Evolutionary conservation across 768 basidiomycete genomes (phyloP).

Genomic region (Amanita molliuscula): DNA sequence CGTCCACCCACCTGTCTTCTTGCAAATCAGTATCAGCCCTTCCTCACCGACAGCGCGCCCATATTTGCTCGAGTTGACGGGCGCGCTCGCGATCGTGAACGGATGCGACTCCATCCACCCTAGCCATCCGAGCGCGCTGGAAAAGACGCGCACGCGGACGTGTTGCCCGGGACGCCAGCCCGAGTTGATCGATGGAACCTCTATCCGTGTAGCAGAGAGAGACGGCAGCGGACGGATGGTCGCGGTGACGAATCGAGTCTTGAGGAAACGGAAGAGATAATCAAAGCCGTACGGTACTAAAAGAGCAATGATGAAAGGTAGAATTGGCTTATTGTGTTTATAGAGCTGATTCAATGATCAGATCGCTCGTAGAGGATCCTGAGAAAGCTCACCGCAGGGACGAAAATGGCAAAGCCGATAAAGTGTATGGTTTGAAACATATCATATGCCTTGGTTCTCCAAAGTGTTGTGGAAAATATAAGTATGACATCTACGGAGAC

Average conservation of each 20-base stretch:
- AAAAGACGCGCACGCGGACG: slow-evolving; percentile 59
- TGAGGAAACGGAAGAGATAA: slow-evolving; percentile 46
- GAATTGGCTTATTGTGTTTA: slow-evolving; percentile 38
- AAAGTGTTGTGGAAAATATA: slow-evolving; percentile 47
- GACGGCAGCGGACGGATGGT: slow-evolving; percentile 51
- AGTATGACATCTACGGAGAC: slow-evolving; percentile 43
- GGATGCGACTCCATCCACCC: slow-evolving; percentile 64
- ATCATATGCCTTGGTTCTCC: slow-evolving; percentile 51
- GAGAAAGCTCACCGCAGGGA: slow-evolving; percentile 43
- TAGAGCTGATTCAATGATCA: slow-evolving; percentile 20
- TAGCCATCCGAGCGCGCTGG: slow-evolving; percentile 36
- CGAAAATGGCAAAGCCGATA: slow-evolving; percentile 37
- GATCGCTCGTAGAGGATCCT: neutral
- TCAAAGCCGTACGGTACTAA: slow-evolving; percentile 48
- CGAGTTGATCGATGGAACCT: slow-evolving; percentile 46
- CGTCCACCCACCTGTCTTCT: slow-evolving; percentile 61
- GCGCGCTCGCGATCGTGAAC: slow-evolving; percentile 63
- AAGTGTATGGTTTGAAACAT: slow-evolving; percentile 60
- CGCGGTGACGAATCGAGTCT: slow-evolving; percentile 53
- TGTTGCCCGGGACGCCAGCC: slow-evolving; percentile 87
- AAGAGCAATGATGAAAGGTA: slow-evolving; percentile 46
- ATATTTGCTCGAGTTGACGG: neutral
- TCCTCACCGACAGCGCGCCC: slow-evolving; percentile 31
- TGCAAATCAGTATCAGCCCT: slow-evolving; percentile 59
- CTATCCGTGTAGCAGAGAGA: slow-evolving; percentile 51